These are phyloP conservation scores for Tolypocladium guangdongense DNA, from an alignment of 2,329 filamentous ascomycete species.

Conservation along the genomic window DNA sequence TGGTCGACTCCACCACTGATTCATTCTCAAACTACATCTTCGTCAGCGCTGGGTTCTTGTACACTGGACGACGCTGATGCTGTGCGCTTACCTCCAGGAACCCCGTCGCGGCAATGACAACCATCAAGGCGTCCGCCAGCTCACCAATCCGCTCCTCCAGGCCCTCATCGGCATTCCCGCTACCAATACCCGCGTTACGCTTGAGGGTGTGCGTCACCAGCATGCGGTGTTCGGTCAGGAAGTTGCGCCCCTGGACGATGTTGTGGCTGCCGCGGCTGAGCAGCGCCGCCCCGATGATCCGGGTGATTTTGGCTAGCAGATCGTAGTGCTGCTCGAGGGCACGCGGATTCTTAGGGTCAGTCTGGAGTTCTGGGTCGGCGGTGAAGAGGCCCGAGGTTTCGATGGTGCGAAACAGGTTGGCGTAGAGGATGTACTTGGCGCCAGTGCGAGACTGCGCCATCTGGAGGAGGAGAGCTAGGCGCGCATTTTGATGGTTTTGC, in stretches of 20 bases:
- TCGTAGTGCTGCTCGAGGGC: constrained; percentile 75
- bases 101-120: constrained; percentile 70
- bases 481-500: constrained; percentile 52
- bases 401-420: constrained; percentile 73
- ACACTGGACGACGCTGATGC: not conserved
- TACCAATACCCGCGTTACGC: constrained; percentile 68
- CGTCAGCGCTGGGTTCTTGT: constrained; percentile 6
- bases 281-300: constrained; percentile 73
- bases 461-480: constrained; percentile 71
- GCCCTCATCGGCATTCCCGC: constrained; percentile 21
- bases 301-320: constrained; percentile 67
- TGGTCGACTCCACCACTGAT: constrained; percentile 19
- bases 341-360: constrained; percentile 57
- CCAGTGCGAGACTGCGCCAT: constrained; percentile 77
- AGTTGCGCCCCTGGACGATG: constrained; percentile 65
- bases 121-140: constrained; percentile 73
- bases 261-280: constrained; percentile 76
- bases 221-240: constrained; percentile 72
- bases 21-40: constrained; percentile 29
- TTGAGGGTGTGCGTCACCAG: constrained; percentile 87
- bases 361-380: constrained; percentile 84
- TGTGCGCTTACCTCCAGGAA: constrained; percentile 66
- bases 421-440: constrained; percentile 77
- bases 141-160: constrained; percentile 58
- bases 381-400: constrained; percentile 77